Percentiles rank a stretch among this genome's conserved stretches.
Conservation (phyloP, 2,329 filamentous ascomycete species). For the Neopestalotiopsis rosae region DNA sequence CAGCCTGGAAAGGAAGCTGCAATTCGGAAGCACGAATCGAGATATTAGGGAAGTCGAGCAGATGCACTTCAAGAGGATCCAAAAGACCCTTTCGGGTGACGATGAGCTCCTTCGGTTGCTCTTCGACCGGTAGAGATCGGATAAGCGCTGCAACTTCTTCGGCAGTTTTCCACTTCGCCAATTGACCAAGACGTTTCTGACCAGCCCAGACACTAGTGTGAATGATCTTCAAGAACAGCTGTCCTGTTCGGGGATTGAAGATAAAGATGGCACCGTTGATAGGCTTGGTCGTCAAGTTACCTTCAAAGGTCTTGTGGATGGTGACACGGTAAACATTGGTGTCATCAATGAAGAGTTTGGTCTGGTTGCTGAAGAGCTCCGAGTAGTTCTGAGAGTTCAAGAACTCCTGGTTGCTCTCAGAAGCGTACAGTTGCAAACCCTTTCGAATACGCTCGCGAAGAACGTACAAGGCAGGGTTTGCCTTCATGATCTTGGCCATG, state of each 20-base stretch:
- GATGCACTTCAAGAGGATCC: slow-evolving; percentile 94
- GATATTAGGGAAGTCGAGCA: slow-evolving; percentile 98
- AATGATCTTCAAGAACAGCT: slow-evolving; percentile 98
- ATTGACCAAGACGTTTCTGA: slow-evolving; percentile 96
- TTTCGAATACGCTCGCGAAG: slow-evolving; percentile 97
- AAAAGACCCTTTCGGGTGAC: slow-evolving; percentile 96
- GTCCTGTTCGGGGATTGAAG: slow-evolving; percentile 98
- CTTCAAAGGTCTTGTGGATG: slow-evolving; percentile 99
- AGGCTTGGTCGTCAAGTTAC: slow-evolving; percentile 97
- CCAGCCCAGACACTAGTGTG: slow-evolving; percentile 99
- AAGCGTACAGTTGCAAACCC: slow-evolving; percentile 96
- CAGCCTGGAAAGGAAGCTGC: slow-evolving; percentile 97
- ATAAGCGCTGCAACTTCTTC: slow-evolving; percentile 99
- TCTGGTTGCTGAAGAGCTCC: slow-evolving; percentile 98
- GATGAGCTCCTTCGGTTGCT: slow-evolving; percentile 98
- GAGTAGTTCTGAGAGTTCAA: slow-evolving; percentile 99
- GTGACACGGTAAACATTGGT: slow-evolving; percentile 99
- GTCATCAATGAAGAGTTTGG: slow-evolving; percentile 98
- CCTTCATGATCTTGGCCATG: slow-evolving; percentile 99
- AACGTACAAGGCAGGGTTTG: slow-evolving; percentile 95
- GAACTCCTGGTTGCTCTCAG: slow-evolving; percentile 99
- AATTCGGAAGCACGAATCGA: slow-evolving; percentile 97
- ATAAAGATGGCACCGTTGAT: slow-evolving; percentile 99
- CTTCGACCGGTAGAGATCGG: slow-evolving; percentile 92
- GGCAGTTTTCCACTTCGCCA: slow-evolving; percentile 99